Conservation (phyloP, 176 grass and related monocot genomes). For the Bonia amplexicaulis region DNA sequence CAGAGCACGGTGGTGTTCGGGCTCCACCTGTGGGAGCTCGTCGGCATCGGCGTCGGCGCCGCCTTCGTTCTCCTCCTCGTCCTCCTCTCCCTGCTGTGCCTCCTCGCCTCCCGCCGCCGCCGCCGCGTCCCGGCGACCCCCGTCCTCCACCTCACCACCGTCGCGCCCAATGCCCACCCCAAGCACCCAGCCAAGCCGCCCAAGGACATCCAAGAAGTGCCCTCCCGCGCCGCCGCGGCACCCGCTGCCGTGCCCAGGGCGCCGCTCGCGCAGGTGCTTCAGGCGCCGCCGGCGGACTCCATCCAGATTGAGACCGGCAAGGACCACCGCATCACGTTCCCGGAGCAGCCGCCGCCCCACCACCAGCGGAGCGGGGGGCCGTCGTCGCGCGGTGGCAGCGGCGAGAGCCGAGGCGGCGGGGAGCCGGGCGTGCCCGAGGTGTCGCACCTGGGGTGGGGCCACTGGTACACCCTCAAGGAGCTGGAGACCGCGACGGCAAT, state of each 20-base stretch:
- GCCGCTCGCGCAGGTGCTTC: conserved; percentile 34
- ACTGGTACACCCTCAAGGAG: conserved; percentile 96
- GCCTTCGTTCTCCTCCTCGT: conserved; percentile 83
- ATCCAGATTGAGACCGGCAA: conserved; percentile 87
- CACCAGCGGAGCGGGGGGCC: conserved; percentile 57
- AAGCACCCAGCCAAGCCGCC: conserved; percentile 46
- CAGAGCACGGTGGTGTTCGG: conserved; percentile 78
- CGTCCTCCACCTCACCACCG: conserved; percentile 42
- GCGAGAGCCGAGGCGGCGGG: conserved; percentile 56
- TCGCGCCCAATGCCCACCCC: conserved; percentile 33
- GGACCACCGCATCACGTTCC: conserved; percentile 89
- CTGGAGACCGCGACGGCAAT: conserved; percentile 74
- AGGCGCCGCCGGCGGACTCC: conserved; percentile 38
- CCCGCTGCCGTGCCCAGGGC: conserved; percentile 14
- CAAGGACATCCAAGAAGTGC: conserved; percentile 61
- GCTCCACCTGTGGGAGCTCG: conserved; percentile 72
- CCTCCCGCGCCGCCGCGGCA: conserved; percentile 18
- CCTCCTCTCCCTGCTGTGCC: conserved; percentile 67
- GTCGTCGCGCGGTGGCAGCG: conserved; percentile 80
- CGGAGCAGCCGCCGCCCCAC: conserved; percentile 51
- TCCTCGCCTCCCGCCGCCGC: conserved; percentile 55
- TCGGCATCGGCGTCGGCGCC: conserved; percentile 69
- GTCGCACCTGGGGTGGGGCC: conserved; percentile 84
- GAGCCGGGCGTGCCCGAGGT: conserved; percentile 70
- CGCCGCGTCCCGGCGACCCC: conserved; percentile 34